These are phyloP conservation scores for Penicillium sp. DNA, from an alignment of 2,329 filamentous ascomycete species.

Conservation along the genomic window DNA sequence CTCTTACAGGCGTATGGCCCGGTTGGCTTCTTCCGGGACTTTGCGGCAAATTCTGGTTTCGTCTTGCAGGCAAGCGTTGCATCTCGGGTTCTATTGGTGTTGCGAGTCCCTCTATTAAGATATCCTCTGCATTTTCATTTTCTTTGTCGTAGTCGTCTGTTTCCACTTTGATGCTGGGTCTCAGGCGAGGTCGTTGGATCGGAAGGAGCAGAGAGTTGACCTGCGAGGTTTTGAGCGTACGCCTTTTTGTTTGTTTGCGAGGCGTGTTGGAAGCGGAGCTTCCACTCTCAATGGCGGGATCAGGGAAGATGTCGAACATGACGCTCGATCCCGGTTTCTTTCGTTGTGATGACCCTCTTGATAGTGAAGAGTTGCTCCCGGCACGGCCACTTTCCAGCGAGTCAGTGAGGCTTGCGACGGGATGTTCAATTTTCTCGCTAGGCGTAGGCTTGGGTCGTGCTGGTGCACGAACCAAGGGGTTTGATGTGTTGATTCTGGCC, in stretches of 20 bases:
- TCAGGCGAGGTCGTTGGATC: conserved; percentile 21
- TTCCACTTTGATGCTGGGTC: conserved; percentile 26
- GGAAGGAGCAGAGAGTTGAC: conserved; percentile 37
- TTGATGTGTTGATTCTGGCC: conserved; percentile 29
- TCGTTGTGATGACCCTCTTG: conserved; percentile 17
- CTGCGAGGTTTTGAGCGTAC: conserved; percentile 30
- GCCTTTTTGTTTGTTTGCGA: conserved; percentile 23
- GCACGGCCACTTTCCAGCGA: background rate
- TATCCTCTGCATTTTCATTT: conserved; percentile 31
- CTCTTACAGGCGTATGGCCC: conserved; percentile 12
- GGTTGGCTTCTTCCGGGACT: conserved; percentile 9
- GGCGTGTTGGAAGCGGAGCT: conserved; percentile 8
- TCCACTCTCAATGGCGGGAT: conserved; percentile 21
- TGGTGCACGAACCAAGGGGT: conserved; percentile 6
- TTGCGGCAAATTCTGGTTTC: conserved; percentile 9
- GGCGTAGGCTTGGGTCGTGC: conserved; percentile 9
- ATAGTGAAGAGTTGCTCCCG: conserved; percentile 2
- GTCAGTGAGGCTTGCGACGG: background rate
- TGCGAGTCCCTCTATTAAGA: conserved; percentile 7
- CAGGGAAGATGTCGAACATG: conserved; percentile 33
- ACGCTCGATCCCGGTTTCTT: conserved; percentile 17
- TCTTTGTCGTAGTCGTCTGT: conserved; percentile 36
- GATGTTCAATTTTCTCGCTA: background rate
- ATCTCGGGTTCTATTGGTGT: conserved; percentile 18
- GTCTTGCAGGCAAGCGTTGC: conserved; percentile 20